Base-by-base conservation (phyloP, 2,329 filamentous ascomycete genomes). In the Aureobasidium namibiae region DNA sequence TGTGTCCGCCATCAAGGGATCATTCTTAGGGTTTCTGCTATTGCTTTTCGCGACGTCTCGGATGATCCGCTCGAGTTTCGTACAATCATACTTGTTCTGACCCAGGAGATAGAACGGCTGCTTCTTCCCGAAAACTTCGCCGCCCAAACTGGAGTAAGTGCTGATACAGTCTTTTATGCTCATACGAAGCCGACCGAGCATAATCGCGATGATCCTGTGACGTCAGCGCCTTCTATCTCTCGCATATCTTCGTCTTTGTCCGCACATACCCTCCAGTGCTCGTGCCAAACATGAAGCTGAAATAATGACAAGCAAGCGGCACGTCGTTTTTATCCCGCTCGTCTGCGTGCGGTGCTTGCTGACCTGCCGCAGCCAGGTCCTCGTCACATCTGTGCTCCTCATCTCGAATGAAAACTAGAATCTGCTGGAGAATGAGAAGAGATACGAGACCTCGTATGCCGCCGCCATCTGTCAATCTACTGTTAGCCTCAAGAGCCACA, bases 281-380 rank as follows among this genome's bases (percentile, higher is more conserved):
- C 0, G 70, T 73, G 0, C 73, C 73, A 6, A 68, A 69, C 10
- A 79, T 77, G 60, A 79, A 67, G 59, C 73, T 68, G 50, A 74
- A 74, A 42, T 69, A 66, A 8, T 75, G 69, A 59, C 72, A 73
- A 34, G 73, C 70, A 36, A 70, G 68, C 0, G 65, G 8, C 57
- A 60, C 2, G 59, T 57, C 44, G 13, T 29, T 34, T 2, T 49
- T 26, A 16, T 33, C 16, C 38, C 38, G 26, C 14, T 33, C 21
- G 24, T n/a, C 26, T 24, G 34, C 26, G 9, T 21, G 44, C n/a
- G 44, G 44, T 13, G 44, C 14, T 31, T 4, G 16, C 11, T 52
- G 11, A 13, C 31, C 34, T 18, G 31, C 31, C 23, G 26, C n/a
- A 21, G 11, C 31, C 31, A 34, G 16, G 8, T 23, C 24, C 13